Base-by-base conservation (phyloP, 805 yeast species). In the Candida endomychidarum region DNA sequence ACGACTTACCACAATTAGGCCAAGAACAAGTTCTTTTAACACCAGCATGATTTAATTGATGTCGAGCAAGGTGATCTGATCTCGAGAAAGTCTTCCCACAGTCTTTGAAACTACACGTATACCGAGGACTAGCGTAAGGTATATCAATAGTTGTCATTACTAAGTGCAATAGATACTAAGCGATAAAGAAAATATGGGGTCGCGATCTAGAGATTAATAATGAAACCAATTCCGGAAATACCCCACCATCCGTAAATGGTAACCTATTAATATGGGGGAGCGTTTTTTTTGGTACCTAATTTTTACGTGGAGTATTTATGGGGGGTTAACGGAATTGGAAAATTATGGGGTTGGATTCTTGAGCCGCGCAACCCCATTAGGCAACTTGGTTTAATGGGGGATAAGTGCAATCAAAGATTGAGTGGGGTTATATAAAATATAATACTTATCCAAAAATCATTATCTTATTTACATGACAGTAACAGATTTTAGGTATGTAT, bases 1-100 rank as follows among this genome's bases (percentile, higher is more conserved):
- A 47, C 5, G 42, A 23, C 37, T 47, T 47, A 10, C 40, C 48
- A 38, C 51, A 47, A 19, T 17, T 18, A 8, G 50, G 50, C 42
- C 42, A 38, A 6, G 36, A 9, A 25, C 51, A 47, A 22, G 24
- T 31, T 22, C 35, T 35, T 12, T 36, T 31, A 2, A 29, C 16
- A 8, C 20, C 24, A 3, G 30, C 40, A 15, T 47, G 51, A 19
- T 47, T 47, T 23, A 44, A 35, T 14, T 32, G 23, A 20, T 47
- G 51, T 15, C 51, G 32, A 5, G 42, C 40, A 2, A 47, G 35
- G 25, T 47, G 51, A 23, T 47, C 51, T 5, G 40, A 24, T 18
- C 51, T 30, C 6, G 43, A 20, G 20, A 47, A 47, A 5, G 45
- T 22, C 18, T 42, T 44, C 8, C 26, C 33, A 27, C 51, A 47